Evolutionary conservation across 148 eudicot species (phyloP).

Genomic region (Polygonum maritimum): DNA sequence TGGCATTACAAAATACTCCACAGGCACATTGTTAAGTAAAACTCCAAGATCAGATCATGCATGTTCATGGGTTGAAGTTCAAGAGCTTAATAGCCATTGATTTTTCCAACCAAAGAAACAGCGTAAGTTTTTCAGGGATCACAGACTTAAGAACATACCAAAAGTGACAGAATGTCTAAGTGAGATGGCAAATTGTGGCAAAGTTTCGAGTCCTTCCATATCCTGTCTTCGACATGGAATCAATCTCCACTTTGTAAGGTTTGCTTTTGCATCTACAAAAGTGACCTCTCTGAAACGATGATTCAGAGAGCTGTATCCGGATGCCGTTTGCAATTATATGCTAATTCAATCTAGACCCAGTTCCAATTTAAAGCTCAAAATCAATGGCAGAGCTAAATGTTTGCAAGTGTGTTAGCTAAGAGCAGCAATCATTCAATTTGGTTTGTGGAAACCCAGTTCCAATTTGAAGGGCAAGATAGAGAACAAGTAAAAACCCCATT

Average conservation of each 20-base stretch:
- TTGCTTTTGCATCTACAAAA: slow-evolving; percentile 3
- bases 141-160: neutral
- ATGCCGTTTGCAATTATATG: neutral
- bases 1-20: neutral
- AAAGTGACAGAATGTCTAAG: neutral
- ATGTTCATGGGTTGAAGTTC: neutral
- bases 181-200: slow-evolving; percentile 1
- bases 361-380: neutral
- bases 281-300: slow-evolving; percentile 6
- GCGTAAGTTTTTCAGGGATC: no score
- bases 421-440: neutral
- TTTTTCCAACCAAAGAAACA: no score
- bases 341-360: neutral
- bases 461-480: neutral
- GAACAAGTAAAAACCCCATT: neutral
- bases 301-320: slow-evolving; percentile 8
- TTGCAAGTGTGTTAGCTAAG: neutral
- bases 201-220: neutral
- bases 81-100: no score
- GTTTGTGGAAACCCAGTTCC: neutral
- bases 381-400: neutral
- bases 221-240: neutral
- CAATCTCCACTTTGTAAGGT: neutral
- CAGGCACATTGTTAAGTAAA: no score
- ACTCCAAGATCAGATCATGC: neutral